A percentile compares a stretch with the other conserved stretches of the same genome.
Conservation (phyloP, 441 rosid species). For the Corymbia calophylla region DNA sequence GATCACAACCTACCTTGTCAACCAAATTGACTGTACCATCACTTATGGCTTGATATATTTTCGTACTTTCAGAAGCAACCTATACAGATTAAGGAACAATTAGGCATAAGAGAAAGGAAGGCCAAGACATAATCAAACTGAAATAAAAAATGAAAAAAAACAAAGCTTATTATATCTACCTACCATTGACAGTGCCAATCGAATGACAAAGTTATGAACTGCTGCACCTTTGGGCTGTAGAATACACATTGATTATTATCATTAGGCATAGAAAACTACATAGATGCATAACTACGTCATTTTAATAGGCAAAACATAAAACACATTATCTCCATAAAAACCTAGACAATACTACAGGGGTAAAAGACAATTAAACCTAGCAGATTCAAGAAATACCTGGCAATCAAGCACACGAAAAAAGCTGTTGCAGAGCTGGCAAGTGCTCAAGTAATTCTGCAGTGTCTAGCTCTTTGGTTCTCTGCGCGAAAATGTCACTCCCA, state of each 20-base stretch:
- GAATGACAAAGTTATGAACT: conserved; percentile 72
- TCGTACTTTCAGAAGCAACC: conserved; percentile 85
- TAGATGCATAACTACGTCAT: neutral
- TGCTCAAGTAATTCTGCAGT: conserved; percentile 82
- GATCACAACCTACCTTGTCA: conserved; percentile 56
- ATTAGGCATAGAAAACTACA: neutral
- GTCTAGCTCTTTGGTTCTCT: conserved; percentile 90
- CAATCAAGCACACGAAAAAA: conserved; percentile 87
- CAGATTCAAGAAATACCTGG: conserved; percentile 43
- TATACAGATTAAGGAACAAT: conserved; percentile 10
- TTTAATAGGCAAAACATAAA: neutral
- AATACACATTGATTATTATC: neutral
- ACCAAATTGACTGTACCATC: conserved; percentile 64
- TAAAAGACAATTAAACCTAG: neutral
- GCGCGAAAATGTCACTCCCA: conserved; percentile 12
- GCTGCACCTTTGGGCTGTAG: conserved; percentile 95
- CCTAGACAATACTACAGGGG: neutral
- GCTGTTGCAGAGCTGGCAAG: conserved; percentile 86
- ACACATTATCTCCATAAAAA: neutral
- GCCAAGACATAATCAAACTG: neutral
- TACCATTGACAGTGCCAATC: conserved; percentile 86
- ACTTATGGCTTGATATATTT: conserved; percentile 60
- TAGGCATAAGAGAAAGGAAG: neutral
- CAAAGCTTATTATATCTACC: conserved; percentile 1
- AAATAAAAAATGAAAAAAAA: conserved; percentile 1